Evolutionary conservation across 257 asterid species (phyloP).

Genomic region (Hygrophila difformis): DNA sequence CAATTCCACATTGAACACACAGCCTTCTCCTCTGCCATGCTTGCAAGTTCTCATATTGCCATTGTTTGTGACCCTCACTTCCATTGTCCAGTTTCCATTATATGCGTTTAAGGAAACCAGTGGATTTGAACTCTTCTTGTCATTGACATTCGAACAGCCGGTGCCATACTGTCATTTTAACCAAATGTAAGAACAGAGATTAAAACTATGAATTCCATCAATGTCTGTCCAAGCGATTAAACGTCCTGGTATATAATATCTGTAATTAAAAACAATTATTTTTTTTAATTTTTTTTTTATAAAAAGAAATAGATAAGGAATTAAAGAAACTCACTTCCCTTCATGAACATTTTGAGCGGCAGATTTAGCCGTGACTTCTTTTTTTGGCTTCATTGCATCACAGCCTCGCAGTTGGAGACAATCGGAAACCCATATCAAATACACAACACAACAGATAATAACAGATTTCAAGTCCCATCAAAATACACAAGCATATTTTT

Average conservation of each 20-base stretch:
- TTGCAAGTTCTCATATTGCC: constrained; percentile 66
- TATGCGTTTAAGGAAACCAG: constrained; percentile 88
- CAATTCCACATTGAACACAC: constrained; percentile 93
- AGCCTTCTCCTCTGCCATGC: constrained; percentile 89
- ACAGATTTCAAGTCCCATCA: background rate
- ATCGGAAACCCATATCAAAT: constrained; percentile 45
- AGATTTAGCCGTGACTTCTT: constrained; percentile 56
- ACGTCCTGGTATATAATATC: no score
- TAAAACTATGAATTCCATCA: background rate
- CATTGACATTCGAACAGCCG: constrained; percentile 78
- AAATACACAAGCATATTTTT: background rate
- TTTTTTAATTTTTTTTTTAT: no score
- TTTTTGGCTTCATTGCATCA: constrained; percentile 56
- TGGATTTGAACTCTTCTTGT: constrained; percentile 75
- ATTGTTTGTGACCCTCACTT: constrained; percentile 75
- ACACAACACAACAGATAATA: background rate
- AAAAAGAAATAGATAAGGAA: no score
- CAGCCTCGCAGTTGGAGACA: constrained; percentile 59
- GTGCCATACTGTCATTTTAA: constrained; percentile 58
- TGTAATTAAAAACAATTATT: no score
- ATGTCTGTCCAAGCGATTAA: background rate
- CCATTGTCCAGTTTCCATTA: constrained; percentile 87
- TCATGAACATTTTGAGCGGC: constrained; percentile 84
- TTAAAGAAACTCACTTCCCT: constrained; percentile 47
- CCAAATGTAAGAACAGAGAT: background rate